Conservation (phyloP, 1,284 basidiomycete genomes). For the Heterobasidion occidentale region DNA sequence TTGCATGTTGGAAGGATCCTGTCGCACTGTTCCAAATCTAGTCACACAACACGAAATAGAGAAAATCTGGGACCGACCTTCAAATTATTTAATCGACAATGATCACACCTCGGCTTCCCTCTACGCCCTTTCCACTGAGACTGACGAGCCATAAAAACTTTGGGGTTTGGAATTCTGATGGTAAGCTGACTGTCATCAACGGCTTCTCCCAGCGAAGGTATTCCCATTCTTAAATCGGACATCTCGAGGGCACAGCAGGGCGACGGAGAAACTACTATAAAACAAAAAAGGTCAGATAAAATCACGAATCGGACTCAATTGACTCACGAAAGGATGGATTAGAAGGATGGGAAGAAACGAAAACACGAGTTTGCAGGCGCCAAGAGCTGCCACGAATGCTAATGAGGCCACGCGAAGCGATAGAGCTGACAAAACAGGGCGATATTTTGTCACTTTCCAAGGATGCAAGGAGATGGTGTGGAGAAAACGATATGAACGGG, state of each 20-base stretch:
- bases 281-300: no score
- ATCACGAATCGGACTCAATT: no score
- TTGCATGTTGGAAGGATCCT: conserved; percentile 64
- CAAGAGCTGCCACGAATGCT: not conserved
- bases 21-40: conserved; percentile 45
- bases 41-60: not conserved
- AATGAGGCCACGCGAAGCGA: not conserved
- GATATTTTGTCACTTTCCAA: not conserved
- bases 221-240: conserved; percentile 30
- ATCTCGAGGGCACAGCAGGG: conserved; percentile 9
- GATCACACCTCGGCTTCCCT: conserved; percentile 65
- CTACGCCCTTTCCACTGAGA: conserved; percentile 65
- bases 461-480: not conserved
- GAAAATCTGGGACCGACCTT: conserved; percentile 37
- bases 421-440: not conserved
- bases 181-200: conserved; percentile 53
- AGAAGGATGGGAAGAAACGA: not conserved
- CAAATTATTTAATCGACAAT: conserved; percentile 61
- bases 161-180: conserved; percentile 45
- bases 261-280: not conserved
- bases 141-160: conserved; percentile 35
- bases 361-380: not conserved
- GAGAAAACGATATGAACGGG: not conserved
- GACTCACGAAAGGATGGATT: no score
- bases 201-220: conserved; percentile 35